phyloP scores from a whole-genome alignment of 129 eudicot genomes.

The Flaveria trinervia region DNA sequence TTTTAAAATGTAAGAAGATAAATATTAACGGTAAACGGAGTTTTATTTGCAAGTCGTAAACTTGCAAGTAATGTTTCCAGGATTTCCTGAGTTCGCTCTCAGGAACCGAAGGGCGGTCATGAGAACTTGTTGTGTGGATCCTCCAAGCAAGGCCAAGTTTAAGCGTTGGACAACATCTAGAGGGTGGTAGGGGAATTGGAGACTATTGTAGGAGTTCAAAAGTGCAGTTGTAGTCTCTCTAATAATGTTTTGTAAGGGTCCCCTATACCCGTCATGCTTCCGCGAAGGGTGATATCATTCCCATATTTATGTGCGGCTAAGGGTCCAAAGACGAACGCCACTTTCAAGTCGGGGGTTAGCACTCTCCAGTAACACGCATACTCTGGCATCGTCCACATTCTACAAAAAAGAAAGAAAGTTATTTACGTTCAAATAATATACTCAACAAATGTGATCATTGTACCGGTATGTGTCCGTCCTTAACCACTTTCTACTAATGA shows the following conservation, averaged over 20 bases:
- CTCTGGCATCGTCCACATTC: conserved; percentile 76
- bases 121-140: conserved; percentile 60
- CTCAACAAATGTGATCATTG: not conserved
- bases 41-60: conserved; percentile 66
- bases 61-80: conserved; percentile 54
- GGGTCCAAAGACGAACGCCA: conserved; percentile 66
- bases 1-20: conserved; percentile 2
- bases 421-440: not conserved
- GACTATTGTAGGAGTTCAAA: conserved; percentile 73
- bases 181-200: conserved; percentile 68
- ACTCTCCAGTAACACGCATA: conserved; percentile 79
- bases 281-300: conserved; percentile 54
- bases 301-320: conserved; percentile 68
- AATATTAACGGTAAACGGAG: not conserved
- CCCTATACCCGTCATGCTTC: conserved; percentile 63
- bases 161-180: conserved; percentile 44
- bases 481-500: not conserved
- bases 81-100: conserved; percentile 68
- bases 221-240: conserved; percentile 85
- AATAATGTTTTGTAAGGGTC: conserved; percentile 82
- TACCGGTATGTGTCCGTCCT: not conserved
- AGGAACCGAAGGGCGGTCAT: conserved; percentile 69
- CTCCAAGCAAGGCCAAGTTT: conserved; percentile 57
- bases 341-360: conserved; percentile 66
- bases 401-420: not conserved